Conservation (phyloP, 2,329 filamentous ascomycete genomes). For the Colletotrichum orbiculare region DNA sequence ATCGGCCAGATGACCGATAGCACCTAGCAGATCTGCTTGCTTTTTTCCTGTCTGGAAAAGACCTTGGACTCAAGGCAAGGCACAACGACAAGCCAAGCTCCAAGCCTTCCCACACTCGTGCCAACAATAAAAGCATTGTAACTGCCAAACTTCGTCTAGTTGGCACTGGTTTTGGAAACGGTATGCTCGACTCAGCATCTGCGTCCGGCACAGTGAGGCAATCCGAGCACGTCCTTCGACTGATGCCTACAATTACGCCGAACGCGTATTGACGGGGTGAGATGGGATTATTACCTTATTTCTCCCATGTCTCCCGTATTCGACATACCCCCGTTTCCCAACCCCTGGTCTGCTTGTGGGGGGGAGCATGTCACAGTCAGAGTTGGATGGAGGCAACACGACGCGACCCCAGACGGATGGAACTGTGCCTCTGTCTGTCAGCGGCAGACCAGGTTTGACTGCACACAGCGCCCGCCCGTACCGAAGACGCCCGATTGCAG, state of each 20-base stretch:
- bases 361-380: constrained; percentile 30
- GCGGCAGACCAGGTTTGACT: constrained; percentile 16
- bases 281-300: constrained; percentile 31
- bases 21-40: constrained; percentile 32
- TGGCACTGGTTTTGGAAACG: constrained; percentile 4
- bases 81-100: constrained; percentile 5
- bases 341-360: constrained; percentile 14
- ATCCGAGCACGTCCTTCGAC: constrained; percentile 8
- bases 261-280: constrained; percentile 11
- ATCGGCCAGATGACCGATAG: constrained; percentile 35
- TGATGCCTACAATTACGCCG: constrained; percentile 13
- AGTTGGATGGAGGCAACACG: constrained; percentile 29
- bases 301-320: constrained; percentile 35
- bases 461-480: constrained; percentile 19
- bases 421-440: constrained; percentile 20
- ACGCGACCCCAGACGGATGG: constrained; percentile 30
- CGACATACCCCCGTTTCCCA: constrained; percentile 18
- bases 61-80: background rate
- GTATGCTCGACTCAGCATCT: constrained; percentile 1
- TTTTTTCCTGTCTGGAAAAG: constrained; percentile 23
- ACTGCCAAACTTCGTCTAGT: constrained; percentile 15
- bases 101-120: background rate
- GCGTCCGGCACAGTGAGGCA: constrained; percentile 3
- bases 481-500: constrained; percentile 10
- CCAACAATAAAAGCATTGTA: background rate